These are phyloP conservation scores for Alternaria longipes DNA, from an alignment of 2,329 filamentous ascomycete genomes.

Conservation along the genomic window DNA sequence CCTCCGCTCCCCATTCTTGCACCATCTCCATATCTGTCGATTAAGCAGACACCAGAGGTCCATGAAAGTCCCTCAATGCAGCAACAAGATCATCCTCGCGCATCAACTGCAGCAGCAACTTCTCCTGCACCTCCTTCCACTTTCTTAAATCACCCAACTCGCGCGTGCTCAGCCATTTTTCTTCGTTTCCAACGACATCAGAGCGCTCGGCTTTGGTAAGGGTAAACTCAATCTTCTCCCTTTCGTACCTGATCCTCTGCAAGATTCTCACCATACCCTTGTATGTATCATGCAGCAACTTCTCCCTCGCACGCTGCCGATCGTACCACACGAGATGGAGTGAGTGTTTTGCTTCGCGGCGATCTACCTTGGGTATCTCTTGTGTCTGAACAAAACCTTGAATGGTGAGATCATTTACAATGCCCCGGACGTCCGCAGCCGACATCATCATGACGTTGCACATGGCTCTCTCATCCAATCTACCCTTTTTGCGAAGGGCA, in stretches of 20 bases:
- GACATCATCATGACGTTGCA: conserved; percentile 83
- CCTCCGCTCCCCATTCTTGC: too few species aligned
- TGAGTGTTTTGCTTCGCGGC: conserved; percentile 81
- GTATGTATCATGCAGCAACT: conserved; percentile 82
- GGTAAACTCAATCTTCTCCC: conserved; percentile 74
- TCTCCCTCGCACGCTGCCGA: conserved; percentile 71
- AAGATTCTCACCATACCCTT: conserved; percentile 88
- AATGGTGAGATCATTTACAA: conserved; percentile 86
- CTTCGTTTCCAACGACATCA: conserved; percentile 85
- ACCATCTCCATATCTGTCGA: background rate
- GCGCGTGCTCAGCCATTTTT: conserved; percentile 77
- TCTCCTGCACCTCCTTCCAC: conserved; percentile 70
- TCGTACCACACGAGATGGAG: conserved; percentile 95
- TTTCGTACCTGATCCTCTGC: conserved; percentile 81
- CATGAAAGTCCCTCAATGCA: conserved; percentile 73
- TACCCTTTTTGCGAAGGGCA: conserved; percentile 85
- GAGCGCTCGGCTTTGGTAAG: conserved; percentile 83
- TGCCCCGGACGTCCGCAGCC: conserved; percentile 83
- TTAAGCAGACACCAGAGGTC: conserved; percentile 39
- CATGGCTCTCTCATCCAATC: conserved; percentile 92
- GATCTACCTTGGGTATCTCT: conserved; percentile 89
- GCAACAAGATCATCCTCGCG: conserved; percentile 86
- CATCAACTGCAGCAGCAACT: conserved; percentile 79
- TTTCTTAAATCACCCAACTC: conserved; percentile 75
- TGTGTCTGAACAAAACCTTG: conserved; percentile 89